Evolutionary conservation across 768 basidiomycete genomes (phyloP), one percentile per base, ranked within the genome.

Genomic region (Porphyrellus cyaneotinctus): DNA sequence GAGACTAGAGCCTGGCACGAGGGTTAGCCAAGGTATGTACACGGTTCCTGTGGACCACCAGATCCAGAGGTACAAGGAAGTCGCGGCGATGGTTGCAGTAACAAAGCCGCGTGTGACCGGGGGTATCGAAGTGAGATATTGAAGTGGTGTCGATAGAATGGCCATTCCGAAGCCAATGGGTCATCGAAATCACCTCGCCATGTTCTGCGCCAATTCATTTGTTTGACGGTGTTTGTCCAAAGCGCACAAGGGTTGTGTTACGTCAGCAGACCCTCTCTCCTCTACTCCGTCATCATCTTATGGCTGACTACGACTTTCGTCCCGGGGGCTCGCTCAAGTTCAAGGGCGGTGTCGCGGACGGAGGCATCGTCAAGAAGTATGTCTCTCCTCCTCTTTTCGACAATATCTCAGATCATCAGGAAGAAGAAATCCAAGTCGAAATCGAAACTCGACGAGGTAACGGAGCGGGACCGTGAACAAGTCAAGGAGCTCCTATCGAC

Each of bases 261-360:
- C 62, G 67, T 69, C 69, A 69, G 67, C 69, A 18, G 17, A 12
- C 48, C 48, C 39, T 47, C 42, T 55, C 47, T 47, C 42, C 39
- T 57, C 33, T 51, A 26, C 51, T 37, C 53, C 54, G 37, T 59
- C 63, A 63, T 53, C 54, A 53, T 53, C 56, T 28, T 52, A 91
- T 91, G 87, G 84, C 86, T 52, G 89, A 88, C 70, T 94, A 95
- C 71, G 83, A 88, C 73, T 77, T 88, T 71, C 84, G 84, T 68
- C 85, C 89, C 50, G 88, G 90, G 43, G 91, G 92, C 66, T 84
- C 89, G 59, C 87, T 95, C 68, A 95, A 92, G 70, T 79, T 95
- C 64, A 95, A 93, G 74, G 83, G 88, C n/a, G 83, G 80, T 32
- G 85, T 86, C 31, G 75, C 76, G 24, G 90, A 88, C 58, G 90